Base-by-base conservation (phyloP, 768 basidiomycete genomes). In the Clitopilus passeckerianus region DNA sequence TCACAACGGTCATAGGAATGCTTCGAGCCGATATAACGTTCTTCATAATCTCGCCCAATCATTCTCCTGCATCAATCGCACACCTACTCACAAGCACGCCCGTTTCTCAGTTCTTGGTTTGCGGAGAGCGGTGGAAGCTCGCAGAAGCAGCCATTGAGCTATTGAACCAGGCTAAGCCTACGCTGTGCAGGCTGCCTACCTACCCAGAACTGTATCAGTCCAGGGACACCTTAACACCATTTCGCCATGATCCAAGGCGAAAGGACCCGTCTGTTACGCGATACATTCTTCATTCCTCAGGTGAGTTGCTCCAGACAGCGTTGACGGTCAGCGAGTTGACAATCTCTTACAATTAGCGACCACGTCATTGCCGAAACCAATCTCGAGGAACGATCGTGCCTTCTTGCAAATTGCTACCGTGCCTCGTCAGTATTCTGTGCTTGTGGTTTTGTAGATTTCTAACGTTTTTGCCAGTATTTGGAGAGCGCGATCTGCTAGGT, bases 301-400 rank as follows among this genome's bases (percentile, higher is more conserved):
- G 68, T 69, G 57, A 54, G n/a, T 8, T 12, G 52, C 0, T 15
- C 9, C 20, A 15, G 18, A 33, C 22, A 12, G 30, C 16, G 23
- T 30, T 30, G 27, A 30, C 27, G 27, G 7, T 7, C 27, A 30
- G 27, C 27, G 7, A 3, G 27, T 30, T 30, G 27, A 30, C 27
- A 7, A 30, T 30, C 27, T 20, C 33, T 1, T 24, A 20, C 57
- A 5, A 14, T 16, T 15, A 70, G 69, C 67, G 2, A 64, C 68
- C 33, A 68, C 68, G 3, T 67, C 66, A 14, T 68, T 67, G 37
- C 69, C 69, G 6, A 68, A 68, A 57, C 63, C 64, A 3, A 64
- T 70, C 44, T 33, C 33, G 12, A 50, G 61, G 16, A 65, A 55
- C 22, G 62, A 67, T 34, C 57, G 59, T 6, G 57, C 57, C 12